Evolutionary conservation across 257 asterid genomes (phyloP).

Genomic region (Solanum neorickii): DNA sequence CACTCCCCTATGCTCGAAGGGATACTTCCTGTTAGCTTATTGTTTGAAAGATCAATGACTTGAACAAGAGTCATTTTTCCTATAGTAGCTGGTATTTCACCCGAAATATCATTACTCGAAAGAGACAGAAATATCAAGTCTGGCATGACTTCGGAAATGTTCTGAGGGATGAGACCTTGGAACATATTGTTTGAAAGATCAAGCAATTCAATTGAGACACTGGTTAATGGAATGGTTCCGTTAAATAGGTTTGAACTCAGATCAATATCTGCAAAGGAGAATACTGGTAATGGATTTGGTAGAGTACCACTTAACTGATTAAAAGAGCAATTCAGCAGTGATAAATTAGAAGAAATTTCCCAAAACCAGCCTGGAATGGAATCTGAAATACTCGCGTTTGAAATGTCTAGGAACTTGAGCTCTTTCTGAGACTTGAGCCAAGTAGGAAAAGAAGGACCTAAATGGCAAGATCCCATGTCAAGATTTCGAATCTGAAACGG

Average conservation of each 20-base stretch:
- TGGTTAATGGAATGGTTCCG: constrained; percentile 30
- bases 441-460: constrained; percentile 37
- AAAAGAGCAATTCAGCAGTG: constrained; percentile 32
- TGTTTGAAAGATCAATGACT: constrained; percentile 35
- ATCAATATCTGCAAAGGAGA: constrained; percentile 37
- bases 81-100: constrained; percentile 25
- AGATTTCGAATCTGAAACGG: constrained; percentile 34
- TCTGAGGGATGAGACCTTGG: constrained; percentile 28
- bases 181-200: constrained; percentile 44
- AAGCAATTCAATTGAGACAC: constrained; percentile 26
- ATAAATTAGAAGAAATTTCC: constrained; percentile 37
- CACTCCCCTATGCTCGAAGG: constrained; percentile 34
- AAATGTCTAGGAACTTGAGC: constrained; percentile 24
- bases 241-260: constrained; percentile 30
- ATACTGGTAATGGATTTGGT: constrained; percentile 24
- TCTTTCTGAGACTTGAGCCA: constrained; percentile 42
- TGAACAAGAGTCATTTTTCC: constrained; percentile 26
- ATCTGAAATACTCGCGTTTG: constrained; percentile 40
- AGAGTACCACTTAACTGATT: constrained; percentile 29
- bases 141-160: constrained; percentile 25
- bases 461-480: constrained; percentile 25
- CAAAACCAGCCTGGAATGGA: constrained; percentile 42
- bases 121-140: constrained; percentile 34
- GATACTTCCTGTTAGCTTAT: constrained; percentile 29
- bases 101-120: constrained; percentile 25